Conservation (phyloP, 768 basidiomycete genomes). For the Boletus insuetus region DNA sequence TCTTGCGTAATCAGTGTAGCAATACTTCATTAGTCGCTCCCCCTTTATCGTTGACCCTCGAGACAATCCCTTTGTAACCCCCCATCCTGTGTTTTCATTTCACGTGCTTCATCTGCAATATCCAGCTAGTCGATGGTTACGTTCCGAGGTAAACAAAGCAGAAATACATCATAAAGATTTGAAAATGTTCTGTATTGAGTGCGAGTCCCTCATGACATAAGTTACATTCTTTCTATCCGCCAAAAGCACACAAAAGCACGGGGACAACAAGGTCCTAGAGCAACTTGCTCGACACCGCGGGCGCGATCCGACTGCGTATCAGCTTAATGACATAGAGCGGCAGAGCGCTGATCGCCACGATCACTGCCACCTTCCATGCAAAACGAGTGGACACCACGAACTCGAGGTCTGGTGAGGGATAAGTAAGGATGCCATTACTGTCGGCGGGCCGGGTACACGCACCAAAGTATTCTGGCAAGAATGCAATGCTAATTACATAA, state of each 20-base stretch:
- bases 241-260: no score
- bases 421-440: no score
- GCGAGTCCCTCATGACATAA: neutral
- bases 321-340: constrained; percentile 91
- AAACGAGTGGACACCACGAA: constrained; percentile 89
- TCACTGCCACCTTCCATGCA: constrained; percentile 92
- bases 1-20: constrained; percentile 24
- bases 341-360: constrained; percentile 90
- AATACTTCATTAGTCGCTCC: constrained; percentile 9
- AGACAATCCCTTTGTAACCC: constrained; percentile 13
- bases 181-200: constrained; percentile 15
- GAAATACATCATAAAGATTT: constrained; percentile 40
- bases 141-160: constrained; percentile 28
- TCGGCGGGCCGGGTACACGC: constrained; percentile 21
- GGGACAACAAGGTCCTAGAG: constrained; percentile 35
- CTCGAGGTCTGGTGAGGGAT: constrained; percentile 62
- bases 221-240: neutral
- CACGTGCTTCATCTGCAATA: constrained; percentile 30
- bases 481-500: constrained; percentile 88
- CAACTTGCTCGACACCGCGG: constrained; percentile 92
- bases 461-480: constrained; percentile 98
- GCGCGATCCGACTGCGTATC: constrained; percentile 81
- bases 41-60: constrained; percentile 2
- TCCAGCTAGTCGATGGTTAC: constrained; percentile 14
- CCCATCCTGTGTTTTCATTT: neutral